These are phyloP conservation scores for Tieghemostelium lacteum DNA, from an alignment of 78 protist genomes.

Conservation along the genomic window DNA sequence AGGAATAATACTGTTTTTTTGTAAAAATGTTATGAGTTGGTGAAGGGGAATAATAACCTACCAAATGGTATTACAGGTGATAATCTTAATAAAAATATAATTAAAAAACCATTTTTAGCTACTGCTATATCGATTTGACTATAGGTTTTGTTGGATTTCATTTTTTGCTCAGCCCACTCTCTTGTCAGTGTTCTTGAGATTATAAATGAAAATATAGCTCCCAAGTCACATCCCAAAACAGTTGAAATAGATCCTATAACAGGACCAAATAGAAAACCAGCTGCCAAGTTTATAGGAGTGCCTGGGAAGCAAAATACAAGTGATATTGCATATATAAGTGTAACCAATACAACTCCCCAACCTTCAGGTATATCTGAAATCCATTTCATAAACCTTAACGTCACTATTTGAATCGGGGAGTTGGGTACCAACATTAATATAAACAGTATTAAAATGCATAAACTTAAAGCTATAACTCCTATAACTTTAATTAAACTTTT, in stretches of 20 bases:
- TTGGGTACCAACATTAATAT: constrained; percentile 54
- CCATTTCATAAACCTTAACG: constrained; percentile 29
- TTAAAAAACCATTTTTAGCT: constrained; percentile 61
- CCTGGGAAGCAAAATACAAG: constrained; percentile 71
- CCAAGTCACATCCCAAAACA: constrained; percentile 63
- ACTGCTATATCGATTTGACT: constrained; percentile 73
- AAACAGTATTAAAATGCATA: constrained; percentile 27
- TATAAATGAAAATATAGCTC: constrained; percentile 59
- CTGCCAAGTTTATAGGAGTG: constrained; percentile 71
- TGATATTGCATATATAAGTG: constrained; percentile 35
- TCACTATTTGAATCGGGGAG: constrained; percentile 55
- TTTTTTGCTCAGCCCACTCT: constrained; percentile 68
- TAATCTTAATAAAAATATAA: constrained; percentile 68
- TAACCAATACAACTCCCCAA: constrained; percentile 58
- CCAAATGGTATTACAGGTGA: constrained; percentile 79
- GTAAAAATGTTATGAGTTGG: neutral
- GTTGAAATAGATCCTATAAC: constrained; percentile 41
- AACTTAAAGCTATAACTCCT: neutral
- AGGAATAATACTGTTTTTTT: neutral
- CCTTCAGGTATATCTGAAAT: constrained; percentile 5
- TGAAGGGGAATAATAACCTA: constrained; percentile 2
- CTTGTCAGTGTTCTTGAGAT: constrained; percentile 53
- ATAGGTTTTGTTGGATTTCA: constrained; percentile 48
- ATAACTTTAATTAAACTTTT: constrained; percentile 3
- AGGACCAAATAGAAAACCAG: constrained; percentile 67